Conservation (phyloP, 2,329 filamentous ascomycete species). For the Sporothrix globosa region DNA sequence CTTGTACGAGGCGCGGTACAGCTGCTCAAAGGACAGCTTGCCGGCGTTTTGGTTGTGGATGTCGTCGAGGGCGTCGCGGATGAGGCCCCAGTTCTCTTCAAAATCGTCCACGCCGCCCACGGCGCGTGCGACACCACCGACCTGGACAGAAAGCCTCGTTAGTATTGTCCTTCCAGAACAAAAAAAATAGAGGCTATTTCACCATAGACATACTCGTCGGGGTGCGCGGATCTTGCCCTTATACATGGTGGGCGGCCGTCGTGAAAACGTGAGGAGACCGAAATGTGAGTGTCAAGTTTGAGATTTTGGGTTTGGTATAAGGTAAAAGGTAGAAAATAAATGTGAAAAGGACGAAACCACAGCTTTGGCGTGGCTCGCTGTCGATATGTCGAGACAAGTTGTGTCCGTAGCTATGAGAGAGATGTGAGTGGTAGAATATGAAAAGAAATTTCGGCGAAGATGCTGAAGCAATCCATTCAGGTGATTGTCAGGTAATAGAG, state of each 20-base stretch:
- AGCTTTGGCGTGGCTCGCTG: background rate
- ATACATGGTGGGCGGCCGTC: conserved; percentile 34
- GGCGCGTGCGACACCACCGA: conserved; percentile 16
- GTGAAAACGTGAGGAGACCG: background rate
- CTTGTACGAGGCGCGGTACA: conserved; percentile 93
- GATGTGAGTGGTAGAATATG: background rate
- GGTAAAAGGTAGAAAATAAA: background rate
- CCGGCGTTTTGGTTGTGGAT: conserved; percentile 94
- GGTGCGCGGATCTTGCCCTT: conserved; percentile 66
- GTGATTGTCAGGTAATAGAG: background rate
- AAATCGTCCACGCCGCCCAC: conserved; percentile 70
- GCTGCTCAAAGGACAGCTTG: conserved; percentile 86
- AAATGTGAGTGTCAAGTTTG: background rate
- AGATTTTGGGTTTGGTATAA: background rate
- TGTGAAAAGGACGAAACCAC: no score
- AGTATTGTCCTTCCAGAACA: background rate
- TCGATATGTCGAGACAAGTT: background rate
- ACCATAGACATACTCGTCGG: conserved; percentile 55
- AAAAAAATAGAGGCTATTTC: background rate
- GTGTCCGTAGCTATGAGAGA: background rate
- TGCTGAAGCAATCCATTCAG: conserved; percentile 13
- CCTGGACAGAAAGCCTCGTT: background rate
- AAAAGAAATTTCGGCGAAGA: background rate
- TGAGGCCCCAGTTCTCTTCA: conserved; percentile 78
- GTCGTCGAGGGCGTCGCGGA: conserved; percentile 76